Base-by-base conservation (phyloP, 2,329 filamentous ascomycete species). In the Verticillium albo-atrum region DNA sequence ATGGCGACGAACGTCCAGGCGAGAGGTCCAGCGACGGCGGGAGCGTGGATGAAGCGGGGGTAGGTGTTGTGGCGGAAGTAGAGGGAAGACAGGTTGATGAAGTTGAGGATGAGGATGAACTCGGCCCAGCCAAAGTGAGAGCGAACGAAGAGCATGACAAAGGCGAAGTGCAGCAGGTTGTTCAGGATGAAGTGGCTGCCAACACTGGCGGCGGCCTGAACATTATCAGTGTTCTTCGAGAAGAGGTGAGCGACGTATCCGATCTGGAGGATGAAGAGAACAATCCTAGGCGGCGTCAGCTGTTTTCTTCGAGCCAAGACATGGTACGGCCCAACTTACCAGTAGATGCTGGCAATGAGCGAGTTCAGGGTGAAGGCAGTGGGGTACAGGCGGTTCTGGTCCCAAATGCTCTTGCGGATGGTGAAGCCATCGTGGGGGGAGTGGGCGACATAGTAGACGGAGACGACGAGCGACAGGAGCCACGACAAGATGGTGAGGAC, bases 1-100 rank as follows among this genome's bases (percentile, higher is more conserved):
- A 97, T 81, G 30, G 90, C 89, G 15, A 94, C 87, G 69, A 95
- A 90, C 15, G 89, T 92, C 90, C 91, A 97, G 1, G 89, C 90
- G 66, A 96, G 79, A 6, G 92, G 92, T 0, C 87, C 90, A 17
- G 89, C 88, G 25, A 92, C 86, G 52, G 87, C 87, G 6, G 91
- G 86, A 12, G 87, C 77, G 74, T 96, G 92, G 66, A 96, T 90
- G 68, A 90, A 86, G 61, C 87, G 82, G 4, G 90, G 86, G 58
- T 89, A 88, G 0, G 83, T 83, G 23, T 83, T 82, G 77, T 96
- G 89, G 63, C 89, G 87, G 83, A 94, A 92, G 78, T 96, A 96
- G 32, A 93, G 83, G 35, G 83, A 81, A 9, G 83, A 82, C 57
- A 96, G 82, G 74, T 96, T 96, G 79, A 91, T 79, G 72, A 95